Base-by-base conservation (phyloP, 495 filamentous ascomycete species). In the Melanomma pulvis-pyrius region DNA sequence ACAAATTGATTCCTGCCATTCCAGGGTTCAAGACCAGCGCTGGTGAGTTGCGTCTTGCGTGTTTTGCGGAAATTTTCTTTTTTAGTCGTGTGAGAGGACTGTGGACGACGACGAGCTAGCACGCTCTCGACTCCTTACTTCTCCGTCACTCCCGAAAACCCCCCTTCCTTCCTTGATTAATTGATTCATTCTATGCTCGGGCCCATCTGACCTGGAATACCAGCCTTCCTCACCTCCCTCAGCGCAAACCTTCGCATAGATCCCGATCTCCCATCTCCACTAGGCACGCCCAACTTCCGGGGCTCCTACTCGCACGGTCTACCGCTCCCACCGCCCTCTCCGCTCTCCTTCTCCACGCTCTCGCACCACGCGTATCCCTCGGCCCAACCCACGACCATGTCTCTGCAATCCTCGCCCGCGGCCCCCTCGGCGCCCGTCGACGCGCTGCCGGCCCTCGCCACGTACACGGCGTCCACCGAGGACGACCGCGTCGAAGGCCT, bases 401-500 rank as follows among this genome's bases (percentile, higher is more conserved):
- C 63, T 22, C 28, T 63, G 32, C 39, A 12, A 19, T 39, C 36
- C n/a, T 44, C 60, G 15, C 12, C 51, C 13, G 41, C 59, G 15
- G 53, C 62, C 4, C 47, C 70, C 5, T 26, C 54, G 12, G 9
- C 24, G 34, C 56, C 49, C 36, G 25, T 51, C 24, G 34, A 52
- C 26, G 63, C 44, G 19, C 60, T 77, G 8, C 75, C 76, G 9
- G 48, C 71, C 13, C 68, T 77, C 12, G 59, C 21, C 15, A 73
- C 73, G 28, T 75, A 73, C 61, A 34, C 64, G 1, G 68, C 74
- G 8, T 62, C 80, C 6, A 62, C 73, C 21, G 76, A 77, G n/a
- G 77, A 74, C 15, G 81, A 84, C 67, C 85, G 85, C 21, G 88
- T 92, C 63, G 88, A 85, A 1, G 91, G 90, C 9, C 81, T 96